Evolutionary conservation across 148 eudicot genomes (phyloP).

Genomic region (Simmondsia chinensis): DNA sequence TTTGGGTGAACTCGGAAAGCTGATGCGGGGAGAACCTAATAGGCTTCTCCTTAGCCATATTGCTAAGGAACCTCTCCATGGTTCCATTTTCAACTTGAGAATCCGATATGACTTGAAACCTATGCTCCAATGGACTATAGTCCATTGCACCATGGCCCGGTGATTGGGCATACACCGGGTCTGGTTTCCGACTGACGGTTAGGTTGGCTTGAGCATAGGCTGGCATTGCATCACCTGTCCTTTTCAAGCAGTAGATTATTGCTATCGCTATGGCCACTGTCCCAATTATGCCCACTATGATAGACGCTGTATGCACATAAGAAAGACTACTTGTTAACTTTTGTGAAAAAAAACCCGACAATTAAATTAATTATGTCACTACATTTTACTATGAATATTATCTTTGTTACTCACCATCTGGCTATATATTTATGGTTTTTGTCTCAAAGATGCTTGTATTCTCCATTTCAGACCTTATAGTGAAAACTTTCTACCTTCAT

Average conservation of each 20-base stretch:
- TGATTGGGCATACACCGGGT: not conserved
- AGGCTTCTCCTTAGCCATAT: slow-evolving; percentile 27
- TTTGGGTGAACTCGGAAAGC: slow-evolving; percentile 9
- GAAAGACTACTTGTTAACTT: not conserved
- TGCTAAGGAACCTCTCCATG: slow-evolving; percentile 23
- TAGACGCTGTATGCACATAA: slow-evolving; percentile 13
- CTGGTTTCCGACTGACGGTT: not conserved
- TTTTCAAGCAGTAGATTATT: slow-evolving; percentile 22
- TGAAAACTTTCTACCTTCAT: too few relatives aligned
- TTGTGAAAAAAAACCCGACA: not conserved
- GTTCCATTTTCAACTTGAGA: slow-evolving; percentile 6
- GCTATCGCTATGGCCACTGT: slow-evolving; percentile 18
- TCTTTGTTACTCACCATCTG: too few relatives aligned
- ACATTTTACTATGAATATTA: too few relatives aligned
- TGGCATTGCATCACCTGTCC: slow-evolving; percentile 18
- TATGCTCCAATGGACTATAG: too few relatives aligned
- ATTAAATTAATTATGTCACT: too few relatives aligned
- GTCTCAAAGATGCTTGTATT: too few relatives aligned
- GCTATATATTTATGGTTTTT: too few relatives aligned
- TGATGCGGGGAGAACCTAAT: slow-evolving; percentile 17
- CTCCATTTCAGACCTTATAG: too few relatives aligned
- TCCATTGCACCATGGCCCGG: not conserved
- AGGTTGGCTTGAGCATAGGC: slow-evolving; percentile 15
- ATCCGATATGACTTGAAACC: not conserved
- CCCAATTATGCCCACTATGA: slow-evolving; percentile 6